Percentiles rank a stretch among this genome's conserved stretches.
phyloP scores from a whole-genome alignment of 345 rosid species.

The Luvunga scandens region DNA sequence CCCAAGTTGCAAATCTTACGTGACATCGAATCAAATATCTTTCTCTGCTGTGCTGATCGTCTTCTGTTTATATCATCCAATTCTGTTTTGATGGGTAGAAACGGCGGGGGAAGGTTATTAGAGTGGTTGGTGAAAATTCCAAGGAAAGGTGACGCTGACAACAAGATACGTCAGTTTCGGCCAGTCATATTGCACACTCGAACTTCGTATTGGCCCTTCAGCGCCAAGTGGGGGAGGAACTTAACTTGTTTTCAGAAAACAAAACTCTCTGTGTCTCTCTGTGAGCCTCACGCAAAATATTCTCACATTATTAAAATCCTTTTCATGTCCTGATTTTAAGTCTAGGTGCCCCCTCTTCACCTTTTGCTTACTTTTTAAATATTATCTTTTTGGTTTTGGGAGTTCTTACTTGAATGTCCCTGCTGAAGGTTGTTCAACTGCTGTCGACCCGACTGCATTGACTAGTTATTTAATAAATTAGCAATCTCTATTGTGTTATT shows the following conservation, averaged over 20 bases:
- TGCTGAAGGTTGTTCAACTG: constrained; percentile 42
- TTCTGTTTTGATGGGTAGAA: background rate
- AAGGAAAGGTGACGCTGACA: background rate
- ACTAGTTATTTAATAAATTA: background rate
- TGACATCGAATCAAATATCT: background rate
- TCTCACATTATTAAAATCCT: background rate
- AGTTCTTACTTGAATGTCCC: constrained; percentile 13
- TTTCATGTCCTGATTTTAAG: background rate
- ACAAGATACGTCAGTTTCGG: background rate
- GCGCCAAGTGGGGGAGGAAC: constrained; percentile 4
- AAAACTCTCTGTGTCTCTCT: background rate
- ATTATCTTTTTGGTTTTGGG: background rate
- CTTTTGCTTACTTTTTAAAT: too few relatives aligned
- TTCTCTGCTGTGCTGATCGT: background rate
- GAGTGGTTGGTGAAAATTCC: background rate
- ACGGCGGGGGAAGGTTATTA: background rate
- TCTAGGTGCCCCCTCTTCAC: constrained; percentile 14
- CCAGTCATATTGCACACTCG: background rate
- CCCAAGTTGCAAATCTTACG: background rate
- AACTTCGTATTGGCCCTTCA: background rate
- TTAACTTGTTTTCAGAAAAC: background rate
- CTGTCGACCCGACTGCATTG: constrained; percentile 17
- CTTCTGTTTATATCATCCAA: background rate
- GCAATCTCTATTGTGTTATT: background rate
- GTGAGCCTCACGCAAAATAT: background rate